phyloP scores from a whole-genome alignment of 176 grass and related monocot genomes.

The Zoysia pacifica region DNA sequence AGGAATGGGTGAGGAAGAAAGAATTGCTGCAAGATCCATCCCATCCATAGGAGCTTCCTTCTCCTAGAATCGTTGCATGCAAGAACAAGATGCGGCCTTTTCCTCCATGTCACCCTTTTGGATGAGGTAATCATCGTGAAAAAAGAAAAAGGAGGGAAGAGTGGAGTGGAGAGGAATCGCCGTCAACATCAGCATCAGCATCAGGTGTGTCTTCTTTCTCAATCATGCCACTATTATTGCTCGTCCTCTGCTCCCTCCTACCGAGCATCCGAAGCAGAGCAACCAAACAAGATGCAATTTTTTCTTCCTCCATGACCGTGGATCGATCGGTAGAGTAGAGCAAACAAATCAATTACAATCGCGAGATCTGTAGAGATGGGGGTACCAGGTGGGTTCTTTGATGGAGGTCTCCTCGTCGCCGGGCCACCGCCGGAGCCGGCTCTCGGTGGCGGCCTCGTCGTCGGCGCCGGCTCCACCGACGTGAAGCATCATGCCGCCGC shows the following conservation, averaged over 20 bases:
- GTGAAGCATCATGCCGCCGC: conserved; percentile 57
- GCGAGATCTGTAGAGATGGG: neutral
- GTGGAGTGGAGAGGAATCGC: conserved; percentile 17
- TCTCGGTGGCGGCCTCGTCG: conserved; percentile 65
- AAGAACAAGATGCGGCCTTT: conserved; percentile 12
- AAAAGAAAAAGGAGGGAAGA: neutral
- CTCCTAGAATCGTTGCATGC: conserved; percentile 16
- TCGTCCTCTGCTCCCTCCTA: conserved; percentile 46
- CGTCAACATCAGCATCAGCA: conserved; percentile 39
- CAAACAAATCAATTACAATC: neutral
- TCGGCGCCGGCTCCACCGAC: conserved; percentile 38
- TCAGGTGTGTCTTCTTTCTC: conserved; percentile 37
- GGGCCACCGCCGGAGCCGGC: conserved; percentile 57
- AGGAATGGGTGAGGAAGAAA: too few relatives aligned
- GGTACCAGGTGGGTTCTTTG: conserved; percentile 89
- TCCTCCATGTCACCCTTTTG: neutral
- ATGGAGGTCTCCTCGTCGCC: conserved; percentile 84
- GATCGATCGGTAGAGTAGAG: too few relatives aligned
- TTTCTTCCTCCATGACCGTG: neutral
- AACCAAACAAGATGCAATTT: conserved; percentile 14
- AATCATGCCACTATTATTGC: conserved; percentile 64
- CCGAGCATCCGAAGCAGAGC: conserved; percentile 48
- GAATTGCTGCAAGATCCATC: neutral
- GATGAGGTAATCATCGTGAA: conserved; percentile 33
- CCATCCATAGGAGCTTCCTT: neutral